Percentiles rank a stretch among this genome's conserved stretches.
phyloP scores from a whole-genome alignment of 805 yeast genomes.

The Sungouiella blattae region DNA sequence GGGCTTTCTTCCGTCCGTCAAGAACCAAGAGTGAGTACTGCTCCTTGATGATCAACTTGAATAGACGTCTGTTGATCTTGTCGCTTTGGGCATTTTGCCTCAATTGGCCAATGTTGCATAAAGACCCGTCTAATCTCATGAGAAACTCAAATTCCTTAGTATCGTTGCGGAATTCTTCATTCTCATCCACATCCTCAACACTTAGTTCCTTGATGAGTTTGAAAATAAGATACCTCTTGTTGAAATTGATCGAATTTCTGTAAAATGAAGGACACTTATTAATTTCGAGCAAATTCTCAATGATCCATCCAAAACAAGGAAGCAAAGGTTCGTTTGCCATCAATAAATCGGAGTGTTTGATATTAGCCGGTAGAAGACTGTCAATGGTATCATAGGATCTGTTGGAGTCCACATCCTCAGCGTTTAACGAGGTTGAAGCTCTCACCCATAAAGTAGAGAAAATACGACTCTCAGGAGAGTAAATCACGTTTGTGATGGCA shows the following conservation, averaged over 20 bases:
- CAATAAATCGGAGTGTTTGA: conserved; percentile 25
- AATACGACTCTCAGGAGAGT: conserved; percentile 76
- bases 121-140: conserved; percentile 41
- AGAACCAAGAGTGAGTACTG: conserved; percentile 29
- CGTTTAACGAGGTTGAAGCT: conserved; percentile 39
- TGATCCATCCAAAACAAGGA: conserved; percentile 91
- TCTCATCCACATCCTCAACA: conserved; percentile 30
- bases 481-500: conserved; percentile 66
- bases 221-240: conserved; percentile 51
- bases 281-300: conserved; percentile 69
- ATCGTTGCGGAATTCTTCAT: conserved; percentile 23
- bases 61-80: conserved; percentile 22
- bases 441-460: conserved; percentile 68
- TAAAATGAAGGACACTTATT: conserved; percentile 70
- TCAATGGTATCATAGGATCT: conserved; percentile 25
- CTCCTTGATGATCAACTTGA: conserved; percentile 27
- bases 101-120: conserved; percentile 29
- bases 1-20: conserved; percentile 32
- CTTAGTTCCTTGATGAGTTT: conserved; percentile 37
- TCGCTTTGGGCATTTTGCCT: conserved; percentile 31
- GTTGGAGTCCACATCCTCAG: conserved; percentile 5
- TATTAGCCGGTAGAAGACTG: conserved; percentile 27
- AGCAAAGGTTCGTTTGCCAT: conserved; percentile 48
- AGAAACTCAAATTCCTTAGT: conserved; percentile 50
- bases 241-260: conserved; percentile 71